phyloP scores from a whole-genome alignment of 2,329 filamentous ascomycete genomes.

The Xylariaceae sp. region DNA sequence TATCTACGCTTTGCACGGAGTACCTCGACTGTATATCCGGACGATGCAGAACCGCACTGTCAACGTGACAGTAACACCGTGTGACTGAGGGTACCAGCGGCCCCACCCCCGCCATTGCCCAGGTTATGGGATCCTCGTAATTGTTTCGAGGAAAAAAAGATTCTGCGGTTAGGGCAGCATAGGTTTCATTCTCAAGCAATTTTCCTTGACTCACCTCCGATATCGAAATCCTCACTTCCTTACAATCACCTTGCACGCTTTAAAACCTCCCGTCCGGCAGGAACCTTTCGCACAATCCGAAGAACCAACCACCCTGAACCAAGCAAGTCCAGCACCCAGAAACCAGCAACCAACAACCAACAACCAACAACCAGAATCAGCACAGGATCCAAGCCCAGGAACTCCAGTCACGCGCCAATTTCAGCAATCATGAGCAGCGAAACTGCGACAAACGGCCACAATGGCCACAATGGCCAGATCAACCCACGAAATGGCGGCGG shows the following conservation, averaged over 20 bases:
- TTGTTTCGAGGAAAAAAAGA: not conserved
- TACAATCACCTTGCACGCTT: not conserved
- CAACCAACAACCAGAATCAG: not conserved
- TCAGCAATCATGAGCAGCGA: not conserved
- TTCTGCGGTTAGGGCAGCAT: not conserved
- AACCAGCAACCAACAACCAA: not conserved
- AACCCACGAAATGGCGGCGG: not conserved
- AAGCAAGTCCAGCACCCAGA: too few relatives aligned
- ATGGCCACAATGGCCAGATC: not conserved
- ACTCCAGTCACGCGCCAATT: not conserved
- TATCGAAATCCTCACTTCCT: not conserved
- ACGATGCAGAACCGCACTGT: not conserved
- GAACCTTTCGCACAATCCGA: not conserved
- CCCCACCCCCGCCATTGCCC: not conserved
- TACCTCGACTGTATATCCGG: not conserved
- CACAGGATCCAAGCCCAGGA: not conserved
- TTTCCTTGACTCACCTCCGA: slow-evolving; percentile 2
- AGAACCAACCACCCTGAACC: not conserved
- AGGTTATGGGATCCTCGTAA: not conserved
- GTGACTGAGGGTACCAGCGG: not conserved
- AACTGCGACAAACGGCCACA: not conserved
- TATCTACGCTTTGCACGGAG: not conserved
- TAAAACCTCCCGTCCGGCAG: not conserved
- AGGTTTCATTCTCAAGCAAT: not conserved
- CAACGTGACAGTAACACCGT: not conserved